Conservation (phyloP, 1,284 basidiomycete genomes). For the Boletellus dicymbophilus region DNA sequence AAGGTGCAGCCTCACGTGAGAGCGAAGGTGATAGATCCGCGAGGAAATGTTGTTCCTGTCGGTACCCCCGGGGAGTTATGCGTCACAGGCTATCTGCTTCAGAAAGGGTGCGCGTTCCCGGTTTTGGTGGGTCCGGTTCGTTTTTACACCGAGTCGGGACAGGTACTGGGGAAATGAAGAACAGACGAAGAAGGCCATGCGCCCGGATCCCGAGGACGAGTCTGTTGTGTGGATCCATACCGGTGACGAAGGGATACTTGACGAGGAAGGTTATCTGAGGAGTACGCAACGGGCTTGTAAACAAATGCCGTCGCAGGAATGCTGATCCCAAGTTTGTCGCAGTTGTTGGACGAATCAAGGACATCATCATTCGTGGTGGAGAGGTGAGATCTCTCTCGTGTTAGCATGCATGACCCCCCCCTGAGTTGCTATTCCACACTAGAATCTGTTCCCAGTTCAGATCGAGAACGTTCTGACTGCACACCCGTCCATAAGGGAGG, state of each 20-base stretch:
- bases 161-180: slow-evolving; percentile 81
- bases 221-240: slow-evolving; percentile 82
- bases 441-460: slow-evolving; percentile 85
- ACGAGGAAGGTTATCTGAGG: slow-evolving; percentile 78
- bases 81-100: slow-evolving; percentile 74
- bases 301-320: slow-evolving; percentile 2
- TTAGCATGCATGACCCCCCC: too few species aligned
- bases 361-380: slow-evolving; percentile 88
- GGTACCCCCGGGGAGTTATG: slow-evolving; percentile 74
- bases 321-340: slow-evolving; percentile 5
- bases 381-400: slow-evolving; percentile 60
- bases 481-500: slow-evolving; percentile 67
- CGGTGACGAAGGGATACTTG: slow-evolving; percentile 82
- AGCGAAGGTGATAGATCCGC: slow-evolving; percentile 67
- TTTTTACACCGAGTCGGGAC: background rate
- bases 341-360: slow-evolving; percentile 84
- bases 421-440: too few species aligned
- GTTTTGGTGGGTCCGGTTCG: background rate
- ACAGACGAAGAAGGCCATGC: slow-evolving; percentile 68
- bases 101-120: slow-evolving; percentile 59
- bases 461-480: slow-evolving; percentile 79
- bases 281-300: slow-evolving; percentile 49
- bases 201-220: slow-evolving; percentile 48
- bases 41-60: slow-evolving; percentile 66
- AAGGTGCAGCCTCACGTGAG: slow-evolving; percentile 74